phyloP scores from a whole-genome alignment of 257 asterid species.

The Nicotiana obtusifolia region DNA sequence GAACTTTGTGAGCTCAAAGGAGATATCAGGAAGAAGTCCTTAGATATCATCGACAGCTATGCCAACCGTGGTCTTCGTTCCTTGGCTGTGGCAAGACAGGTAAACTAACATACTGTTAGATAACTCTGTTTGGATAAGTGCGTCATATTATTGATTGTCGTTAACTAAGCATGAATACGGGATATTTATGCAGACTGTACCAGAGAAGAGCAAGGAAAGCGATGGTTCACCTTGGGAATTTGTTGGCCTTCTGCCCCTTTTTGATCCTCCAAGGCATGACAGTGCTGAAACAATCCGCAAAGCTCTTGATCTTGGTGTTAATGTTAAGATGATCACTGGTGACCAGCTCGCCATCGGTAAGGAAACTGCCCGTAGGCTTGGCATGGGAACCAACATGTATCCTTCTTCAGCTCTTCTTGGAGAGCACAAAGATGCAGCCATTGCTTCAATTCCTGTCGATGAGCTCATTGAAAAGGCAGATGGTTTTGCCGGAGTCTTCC shows the following conservation, averaged over 20 bases:
- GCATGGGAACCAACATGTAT: constrained; percentile 96
- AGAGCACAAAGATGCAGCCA: constrained; percentile 59
- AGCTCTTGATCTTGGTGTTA: constrained; percentile 90
- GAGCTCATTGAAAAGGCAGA: constrained; percentile 92
- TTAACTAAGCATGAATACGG: neutral
- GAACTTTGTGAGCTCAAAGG: constrained; percentile 69
- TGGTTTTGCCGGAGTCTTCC: constrained; percentile 96
- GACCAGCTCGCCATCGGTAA: constrained; percentile 90
- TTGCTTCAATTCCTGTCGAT: constrained; percentile 66
- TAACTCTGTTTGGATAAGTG: neutral
- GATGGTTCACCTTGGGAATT: constrained; percentile 77
- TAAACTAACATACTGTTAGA: constrained; percentile 10
- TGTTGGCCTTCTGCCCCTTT: constrained; percentile 72
- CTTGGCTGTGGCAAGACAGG: constrained; percentile 73
- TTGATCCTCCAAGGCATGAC: constrained; percentile 94
- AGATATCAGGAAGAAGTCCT: constrained; percentile 46
- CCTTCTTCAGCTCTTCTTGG: constrained; percentile 93
- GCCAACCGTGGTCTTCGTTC: constrained; percentile 96
- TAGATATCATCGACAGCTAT: constrained; percentile 50
- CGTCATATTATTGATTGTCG: neutral
- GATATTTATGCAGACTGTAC: constrained; percentile 36
- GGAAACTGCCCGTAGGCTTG: constrained; percentile 86
- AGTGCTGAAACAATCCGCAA: constrained; percentile 80
- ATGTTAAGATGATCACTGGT: constrained; percentile 92
- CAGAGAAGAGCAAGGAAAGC: constrained; percentile 61